Percentiles rank a stretch among this genome's conserved stretches.
Conservation (phyloP, 2,329 filamentous ascomycete species). For the Fusarium bulbicola region DNA sequence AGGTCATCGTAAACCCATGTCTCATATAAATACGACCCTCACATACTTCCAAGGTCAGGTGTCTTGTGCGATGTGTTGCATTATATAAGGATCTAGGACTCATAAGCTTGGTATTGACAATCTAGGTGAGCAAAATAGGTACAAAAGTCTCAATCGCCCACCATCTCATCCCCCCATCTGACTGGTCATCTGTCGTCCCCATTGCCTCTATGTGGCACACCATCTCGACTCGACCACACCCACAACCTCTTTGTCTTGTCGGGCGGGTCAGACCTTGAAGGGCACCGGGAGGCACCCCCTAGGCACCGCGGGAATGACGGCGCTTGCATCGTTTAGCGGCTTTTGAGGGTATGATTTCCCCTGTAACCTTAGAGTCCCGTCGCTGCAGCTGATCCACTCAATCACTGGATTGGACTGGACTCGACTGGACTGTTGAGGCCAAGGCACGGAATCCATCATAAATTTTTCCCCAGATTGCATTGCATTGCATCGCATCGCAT, state of each 20-base stretch:
- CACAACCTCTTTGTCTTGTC: slow-evolving; percentile 15
- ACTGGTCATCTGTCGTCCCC: slow-evolving; percentile 35
- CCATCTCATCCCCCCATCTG: slow-evolving; percentile 23
- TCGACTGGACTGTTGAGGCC: neutral
- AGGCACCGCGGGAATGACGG: slow-evolving; percentile 27
- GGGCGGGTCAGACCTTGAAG: slow-evolving; percentile 15
- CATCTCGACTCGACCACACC: slow-evolving; percentile 21
- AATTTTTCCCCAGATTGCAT: slow-evolving; percentile 42
- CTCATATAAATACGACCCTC: slow-evolving; percentile 9
- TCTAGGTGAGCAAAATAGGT: slow-evolving; percentile 11
- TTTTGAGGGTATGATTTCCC: slow-evolving; percentile 33
- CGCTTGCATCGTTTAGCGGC: slow-evolving; percentile 24
- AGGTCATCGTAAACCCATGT: neutral
- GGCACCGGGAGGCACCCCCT: neutral
- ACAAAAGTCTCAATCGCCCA: slow-evolving; percentile 36
- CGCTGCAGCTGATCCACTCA: slow-evolving; percentile 26
- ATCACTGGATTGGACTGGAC: neutral
- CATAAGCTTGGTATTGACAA: slow-evolving; percentile 2
- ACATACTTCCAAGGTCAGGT: slow-evolving; percentile 20
- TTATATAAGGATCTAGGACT: slow-evolving; percentile 10
- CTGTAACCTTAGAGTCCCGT: slow-evolving; percentile 26
- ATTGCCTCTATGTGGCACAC: slow-evolving; percentile 23
- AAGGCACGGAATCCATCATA: slow-evolving; percentile 29
- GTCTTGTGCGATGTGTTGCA: slow-evolving; percentile 25
- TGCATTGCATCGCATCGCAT: slow-evolving; percentile 33